A percentile compares a stretch with the other conserved stretches of the same genome.
phyloP scores from a whole-genome alignment of 148 eudicot species.

The Rhododendron williamsianum region DNA sequence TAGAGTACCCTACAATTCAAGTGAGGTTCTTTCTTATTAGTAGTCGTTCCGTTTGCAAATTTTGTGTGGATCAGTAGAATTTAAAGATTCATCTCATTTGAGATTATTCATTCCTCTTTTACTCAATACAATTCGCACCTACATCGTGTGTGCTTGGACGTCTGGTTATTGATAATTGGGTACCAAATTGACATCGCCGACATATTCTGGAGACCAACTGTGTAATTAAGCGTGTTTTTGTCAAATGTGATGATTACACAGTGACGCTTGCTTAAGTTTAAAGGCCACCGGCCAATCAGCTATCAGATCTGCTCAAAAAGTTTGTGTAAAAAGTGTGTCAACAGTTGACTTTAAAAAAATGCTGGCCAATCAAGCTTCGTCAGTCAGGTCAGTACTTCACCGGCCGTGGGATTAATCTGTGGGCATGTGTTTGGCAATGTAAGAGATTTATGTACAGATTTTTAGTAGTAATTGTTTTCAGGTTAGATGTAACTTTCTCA shows the following conservation, averaged over 20 bases:
- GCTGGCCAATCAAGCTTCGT: slow-evolving; percentile 1
- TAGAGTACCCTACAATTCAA: too few relatives aligned
- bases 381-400: neutral
- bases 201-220: neutral
- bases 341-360: neutral
- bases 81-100: too few relatives aligned
- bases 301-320: neutral
- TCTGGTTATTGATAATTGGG: neutral
- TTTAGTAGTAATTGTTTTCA: neutral
- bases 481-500: slow-evolving; percentile 7
- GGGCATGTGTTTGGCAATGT: neutral
- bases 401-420: neutral
- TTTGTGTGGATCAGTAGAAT: too few relatives aligned
- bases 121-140: too few relatives aligned
- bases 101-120: too few relatives aligned
- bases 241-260: neutral
- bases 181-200: neutral
- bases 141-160: too few relatives aligned
- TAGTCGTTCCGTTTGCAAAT: too few relatives aligned
- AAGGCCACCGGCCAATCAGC: neutral
- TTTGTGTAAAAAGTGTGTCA: neutral
- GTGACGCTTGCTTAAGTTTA: neutral
- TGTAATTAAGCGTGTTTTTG: neutral
- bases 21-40: too few relatives aligned
- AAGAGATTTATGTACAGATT: neutral